Conservation (phyloP, 495 filamentous ascomycete genomes). For the Polyplosphaeria fusca region DNA sequence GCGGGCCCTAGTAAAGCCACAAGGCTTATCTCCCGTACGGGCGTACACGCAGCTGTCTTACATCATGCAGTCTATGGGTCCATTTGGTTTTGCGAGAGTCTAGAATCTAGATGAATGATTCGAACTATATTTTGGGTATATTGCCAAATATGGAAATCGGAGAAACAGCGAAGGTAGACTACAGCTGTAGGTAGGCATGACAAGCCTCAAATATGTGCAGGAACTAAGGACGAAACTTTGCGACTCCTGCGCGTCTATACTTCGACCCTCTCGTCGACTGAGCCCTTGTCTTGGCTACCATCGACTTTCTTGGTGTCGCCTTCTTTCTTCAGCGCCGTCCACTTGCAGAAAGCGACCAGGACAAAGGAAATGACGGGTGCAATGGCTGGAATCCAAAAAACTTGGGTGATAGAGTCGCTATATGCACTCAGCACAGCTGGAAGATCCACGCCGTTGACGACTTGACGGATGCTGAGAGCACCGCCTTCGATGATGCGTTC, state of each 20-base stretch:
- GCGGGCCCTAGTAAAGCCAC: too few relatives aligned
- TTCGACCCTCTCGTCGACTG: not conserved
- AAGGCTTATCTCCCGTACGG: too few relatives aligned
- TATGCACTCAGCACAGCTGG: not conserved
- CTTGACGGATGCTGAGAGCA: not conserved
- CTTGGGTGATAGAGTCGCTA: not conserved
- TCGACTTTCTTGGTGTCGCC: not conserved
- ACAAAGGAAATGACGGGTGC: not conserved
- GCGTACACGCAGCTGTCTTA: too few relatives aligned
- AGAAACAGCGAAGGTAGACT: not conserved
- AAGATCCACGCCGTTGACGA: not conserved
- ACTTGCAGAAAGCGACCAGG: not conserved
- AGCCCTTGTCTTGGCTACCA: too few relatives aligned
- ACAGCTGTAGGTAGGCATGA: not conserved
- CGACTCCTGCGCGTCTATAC: not conserved
- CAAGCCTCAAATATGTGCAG: not conserved
- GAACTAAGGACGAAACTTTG: too few relatives aligned
- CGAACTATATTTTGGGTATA: not conserved
- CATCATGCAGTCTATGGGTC: too few relatives aligned
- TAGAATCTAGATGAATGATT: not conserved
- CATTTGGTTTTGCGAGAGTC: not conserved
- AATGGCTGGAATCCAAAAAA: not conserved
- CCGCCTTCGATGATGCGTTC: not conserved
- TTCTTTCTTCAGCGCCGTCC: constrained; percentile 13
- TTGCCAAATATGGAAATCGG: not conserved